phyloP scores from a whole-genome alignment of 208 protist genomes.

The Wallacemonas sp. region DNA sequence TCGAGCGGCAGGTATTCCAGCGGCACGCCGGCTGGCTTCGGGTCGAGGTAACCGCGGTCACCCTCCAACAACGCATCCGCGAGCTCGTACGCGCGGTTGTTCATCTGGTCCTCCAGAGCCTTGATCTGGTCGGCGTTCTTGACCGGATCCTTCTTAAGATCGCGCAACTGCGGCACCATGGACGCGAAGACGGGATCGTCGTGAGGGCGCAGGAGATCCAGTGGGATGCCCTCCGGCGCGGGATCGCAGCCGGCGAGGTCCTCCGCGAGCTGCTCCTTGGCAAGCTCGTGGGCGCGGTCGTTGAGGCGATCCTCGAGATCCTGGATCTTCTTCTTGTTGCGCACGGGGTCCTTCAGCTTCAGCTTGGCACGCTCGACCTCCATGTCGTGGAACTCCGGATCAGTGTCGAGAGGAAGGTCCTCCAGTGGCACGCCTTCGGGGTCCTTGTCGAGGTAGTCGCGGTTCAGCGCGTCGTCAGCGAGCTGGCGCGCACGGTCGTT shows the following conservation, averaged over 20 bases:
- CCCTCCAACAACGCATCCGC: slow-evolving; percentile 58
- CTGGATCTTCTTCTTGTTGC: slow-evolving; percentile 36
- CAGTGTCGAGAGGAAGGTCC: slow-evolving; percentile 30
- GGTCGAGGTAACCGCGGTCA: slow-evolving; percentile 74
- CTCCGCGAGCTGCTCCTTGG: slow-evolving; percentile 22
- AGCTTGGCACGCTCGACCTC: slow-evolving; percentile 41
- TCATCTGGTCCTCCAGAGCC: slow-evolving; percentile 68
- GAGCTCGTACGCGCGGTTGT: slow-evolving; percentile 74
- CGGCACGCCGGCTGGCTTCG: slow-evolving; percentile 52
- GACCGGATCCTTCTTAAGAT: slow-evolving; percentile 55
- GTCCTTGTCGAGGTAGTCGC: slow-evolving; percentile 22
- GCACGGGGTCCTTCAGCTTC: slow-evolving; percentile 58
- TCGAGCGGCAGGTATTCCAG: slow-evolving; percentile 65
- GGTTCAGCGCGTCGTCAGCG: slow-evolving; percentile 42
- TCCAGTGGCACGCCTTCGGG: slow-evolving; percentile 36
- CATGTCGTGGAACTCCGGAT: slow-evolving; percentile 28
- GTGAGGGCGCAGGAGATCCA: slow-evolving; percentile 48
- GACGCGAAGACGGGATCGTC: slow-evolving; percentile 46
- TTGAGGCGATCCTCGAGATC: slow-evolving; percentile 54
- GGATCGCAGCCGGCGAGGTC: slow-evolving; percentile 43
- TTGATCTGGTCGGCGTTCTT: slow-evolving; percentile 30
- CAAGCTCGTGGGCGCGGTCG: slow-evolving; percentile 44
- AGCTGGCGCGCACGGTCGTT: slow-evolving; percentile 33
- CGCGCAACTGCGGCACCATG: slow-evolving; percentile 66
- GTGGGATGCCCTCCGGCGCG: slow-evolving; percentile 64